phyloP scores from a whole-genome alignment of 768 basidiomycete genomes.

The Gloeostereum incarnatum region DNA sequence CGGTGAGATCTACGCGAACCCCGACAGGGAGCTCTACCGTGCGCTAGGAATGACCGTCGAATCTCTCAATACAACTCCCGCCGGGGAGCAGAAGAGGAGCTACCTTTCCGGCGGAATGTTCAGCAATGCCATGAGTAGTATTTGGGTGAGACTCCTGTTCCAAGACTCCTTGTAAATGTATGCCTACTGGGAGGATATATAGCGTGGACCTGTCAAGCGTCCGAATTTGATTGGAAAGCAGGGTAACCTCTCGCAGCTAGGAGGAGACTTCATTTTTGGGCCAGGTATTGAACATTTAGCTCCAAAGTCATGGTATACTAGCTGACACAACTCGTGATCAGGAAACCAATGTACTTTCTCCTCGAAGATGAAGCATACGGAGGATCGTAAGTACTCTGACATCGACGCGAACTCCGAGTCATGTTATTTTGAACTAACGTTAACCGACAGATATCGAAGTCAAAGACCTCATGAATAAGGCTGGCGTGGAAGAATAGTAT shows the following conservation, averaged over 20 bases:
- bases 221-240: conserved; percentile 32
- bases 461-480: conserved; percentile 34
- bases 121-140: conserved; percentile 25
- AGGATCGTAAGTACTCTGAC: conserved; percentile 10
- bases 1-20: conserved; percentile 56
- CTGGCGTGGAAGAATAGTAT: no score
- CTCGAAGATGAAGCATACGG: not conserved
- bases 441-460: conserved; percentile 40
- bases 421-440: conserved; percentile 11
- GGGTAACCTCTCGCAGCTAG: conserved; percentile 25
- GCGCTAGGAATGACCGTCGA: conserved; percentile 53
- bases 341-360: not conserved
- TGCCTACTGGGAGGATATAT: not conserved
- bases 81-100: conserved; percentile 31
- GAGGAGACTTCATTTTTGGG: conserved; percentile 27
- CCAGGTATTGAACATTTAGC: no score
- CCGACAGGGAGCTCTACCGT: conserved; percentile 46
- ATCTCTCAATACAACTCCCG: conserved; percentile 32
- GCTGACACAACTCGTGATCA: no score
- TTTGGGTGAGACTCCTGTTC: conserved; percentile 29
- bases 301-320: no score
- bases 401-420: no score
- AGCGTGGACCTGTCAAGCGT: conserved; percentile 31
- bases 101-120: conserved; percentile 29
- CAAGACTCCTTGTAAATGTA: not conserved